phyloP scores from a whole-genome alignment of 2,329 filamentous ascomycete species.

The Botrytis tulipae region DNA sequence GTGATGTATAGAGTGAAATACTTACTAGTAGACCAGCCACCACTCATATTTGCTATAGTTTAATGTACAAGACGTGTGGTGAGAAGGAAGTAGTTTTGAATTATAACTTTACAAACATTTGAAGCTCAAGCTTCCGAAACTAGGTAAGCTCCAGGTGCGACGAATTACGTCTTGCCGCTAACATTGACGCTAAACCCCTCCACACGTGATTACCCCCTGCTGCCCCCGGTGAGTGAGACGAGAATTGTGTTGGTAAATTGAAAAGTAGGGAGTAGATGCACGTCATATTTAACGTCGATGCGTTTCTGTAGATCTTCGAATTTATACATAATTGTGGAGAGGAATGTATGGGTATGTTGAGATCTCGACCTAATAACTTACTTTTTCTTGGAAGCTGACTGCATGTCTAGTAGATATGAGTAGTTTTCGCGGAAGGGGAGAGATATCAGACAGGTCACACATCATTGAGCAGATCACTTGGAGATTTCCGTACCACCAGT shows the following conservation, averaged over 20 bases:
- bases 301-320: background rate
- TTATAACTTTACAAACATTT: slow-evolving; percentile 14
- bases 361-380: background rate
- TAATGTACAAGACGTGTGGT: slow-evolving; percentile 6
- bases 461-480: background rate
- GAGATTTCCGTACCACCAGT: background rate
- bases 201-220: slow-evolving; percentile 13
- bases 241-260: background rate
- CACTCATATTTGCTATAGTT: slow-evolving; percentile 56
- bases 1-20: slow-evolving; percentile 25
- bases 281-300: slow-evolving; percentile 7
- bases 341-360: background rate
- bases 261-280: background rate
- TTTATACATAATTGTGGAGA: background rate
- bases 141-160: slow-evolving; percentile 15
- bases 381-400: background rate
- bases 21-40: slow-evolving; percentile 90
- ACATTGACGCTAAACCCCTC: slow-evolving; percentile 11
- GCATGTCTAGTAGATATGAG: background rate
- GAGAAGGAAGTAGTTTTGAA: background rate
- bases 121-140: slow-evolving; percentile 11
- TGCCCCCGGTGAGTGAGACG: slow-evolving; percentile 1
- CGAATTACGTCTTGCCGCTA: slow-evolving; percentile 12
- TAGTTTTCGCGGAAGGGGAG: background rate
- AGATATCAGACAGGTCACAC: background rate